Base-by-base conservation (phyloP, 2,329 filamentous ascomycete species). In the Aspergillus pseudoviridinutans region DNA sequence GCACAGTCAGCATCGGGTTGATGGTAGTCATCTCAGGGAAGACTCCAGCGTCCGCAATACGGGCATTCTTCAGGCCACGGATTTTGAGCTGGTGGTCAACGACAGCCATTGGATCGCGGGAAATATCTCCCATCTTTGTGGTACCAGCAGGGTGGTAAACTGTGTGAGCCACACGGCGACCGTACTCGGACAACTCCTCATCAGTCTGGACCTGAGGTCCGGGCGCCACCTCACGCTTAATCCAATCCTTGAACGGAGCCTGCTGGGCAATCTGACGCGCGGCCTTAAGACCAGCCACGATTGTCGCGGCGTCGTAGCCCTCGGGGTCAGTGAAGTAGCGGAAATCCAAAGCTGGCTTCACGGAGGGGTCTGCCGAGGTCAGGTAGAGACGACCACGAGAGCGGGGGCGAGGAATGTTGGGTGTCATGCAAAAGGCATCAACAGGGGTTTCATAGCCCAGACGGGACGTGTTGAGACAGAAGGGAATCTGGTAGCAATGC, bases 401-500 rank as follows among this genome's bases (percentile, higher is more conserved):
- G 54, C 89, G 87, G 28, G 91, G 88, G 25, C 91, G 89, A 35
- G 90, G 90, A 68, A 95, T 94, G 79, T 95, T 94, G 68, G 91
- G 91, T 17, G 91, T 94, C 88, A 94, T 94, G 84, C 91, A 94
- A 80, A 95, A 95, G 53, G 90, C 91, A 68, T 92, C 88, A 59
- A 87, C 79, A 51, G 84, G 84, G 44, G 79, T 79, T 67, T 87
- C 84, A 73, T 87, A 96, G 64, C 91, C 91, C 10, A 96, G 82
- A 44, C 90, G 87, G 55, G 83, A 79, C 1, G 91, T 96, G 82
- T 96, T 96, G 65, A 92, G 85, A 61, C 87, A 90, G 78, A 96
- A 96, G 54, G 91, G 91, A 65, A 96, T 95, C 77, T 96, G 92
- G 80, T 96, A 96, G 83, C 91, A 96, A 79, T 96, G 91, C 89